Evolutionary conservation across 129 eudicot genomes (phyloP), one percentile per base, ranked within the genome.

Genomic region (Erigeron canadensis): DNA sequence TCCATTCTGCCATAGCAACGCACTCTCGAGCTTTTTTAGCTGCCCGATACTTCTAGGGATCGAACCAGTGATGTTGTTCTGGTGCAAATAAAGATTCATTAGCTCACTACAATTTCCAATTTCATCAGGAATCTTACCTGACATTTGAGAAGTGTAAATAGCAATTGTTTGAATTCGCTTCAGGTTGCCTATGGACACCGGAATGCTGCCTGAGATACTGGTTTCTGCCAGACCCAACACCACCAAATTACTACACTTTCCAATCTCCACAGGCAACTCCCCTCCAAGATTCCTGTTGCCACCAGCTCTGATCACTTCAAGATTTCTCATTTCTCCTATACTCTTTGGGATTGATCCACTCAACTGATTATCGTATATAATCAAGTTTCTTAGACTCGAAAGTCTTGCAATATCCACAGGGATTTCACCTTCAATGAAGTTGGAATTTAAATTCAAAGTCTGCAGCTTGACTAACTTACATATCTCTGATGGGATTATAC

Each of bases 151-250:
- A 0, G 97, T 88, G 77, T 95, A 95, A 2, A 95, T 84, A 0
- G 96, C 99, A 16, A 95, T 59, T 2, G 99, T 95, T 42, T 90
- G 96, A 18, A 95, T 41, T 15, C 66, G 74, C 79, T 86, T 86
- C 79, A 95, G 81, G 65, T 40, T 79, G 18, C 99, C 99, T 9
- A 95, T 86, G 2, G 91, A 70, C 4, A 65, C 56, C 21, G 99
- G 99, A 8, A 95, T 78, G 16, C 67, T 63, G 18, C 99, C 97
- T 8, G 99, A 86, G 53, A 95, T 77, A 65, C 96, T 79, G 9
- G 99, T 95, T 77, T 95, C 99, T 1, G 99, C 99, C 1, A 95
- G 76, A 40, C 99, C 99, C 17, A 95, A 75, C 64, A 83, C 58
- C 9, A 73, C 64, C 65, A 95, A 72, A 17, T 75, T 88, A 18